Percentiles rank a stretch among this genome's conserved stretches.
Evolutionary conservation across 148 eudicot species (phyloP).

Genomic region (Vaccinium vitisidaea): DNA sequence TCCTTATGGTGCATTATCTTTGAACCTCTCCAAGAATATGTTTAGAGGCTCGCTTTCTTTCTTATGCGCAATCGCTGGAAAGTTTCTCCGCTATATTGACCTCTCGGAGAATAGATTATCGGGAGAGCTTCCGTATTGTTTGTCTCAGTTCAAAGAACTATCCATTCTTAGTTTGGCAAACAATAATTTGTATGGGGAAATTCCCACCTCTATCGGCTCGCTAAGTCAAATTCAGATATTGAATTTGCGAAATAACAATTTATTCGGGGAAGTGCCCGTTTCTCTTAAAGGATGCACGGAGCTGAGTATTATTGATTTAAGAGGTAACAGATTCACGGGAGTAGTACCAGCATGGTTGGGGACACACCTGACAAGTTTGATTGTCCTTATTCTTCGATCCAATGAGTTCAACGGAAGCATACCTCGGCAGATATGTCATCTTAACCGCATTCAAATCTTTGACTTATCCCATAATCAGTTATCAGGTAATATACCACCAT

Average conservation of each 20-base stretch:
- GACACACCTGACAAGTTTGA: neutral
- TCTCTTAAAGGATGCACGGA: too few species aligned
- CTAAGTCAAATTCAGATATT: neutral
- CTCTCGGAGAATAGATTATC: constrained; percentile 2
- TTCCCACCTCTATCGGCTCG: neutral
- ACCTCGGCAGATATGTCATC: constrained; percentile 12
- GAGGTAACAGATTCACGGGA: constrained; percentile 8
- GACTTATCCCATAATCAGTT: constrained; percentile 19
- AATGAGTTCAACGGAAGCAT: constrained; percentile 18
- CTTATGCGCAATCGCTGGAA: neutral
- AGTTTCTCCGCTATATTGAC: neutral
- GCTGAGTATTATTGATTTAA: neutral
- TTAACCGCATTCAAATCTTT: constrained; percentile 6
- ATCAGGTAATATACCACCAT: constrained; percentile 21
- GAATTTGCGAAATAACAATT: neutral
- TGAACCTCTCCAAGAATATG: constrained; percentile 17
- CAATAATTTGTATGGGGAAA: neutral
- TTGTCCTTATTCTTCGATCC: constrained; percentile 18
- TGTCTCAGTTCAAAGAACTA: neutral
- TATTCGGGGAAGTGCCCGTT: neutral
- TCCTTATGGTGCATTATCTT: neutral
- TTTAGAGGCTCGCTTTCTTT: neutral
- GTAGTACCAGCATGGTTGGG: constrained; percentile 17
- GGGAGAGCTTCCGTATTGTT: constrained; percentile 10
- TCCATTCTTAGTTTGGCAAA: neutral